Evolutionary conservation across 176 grass and related monocot species (phyloP).

Genomic region (Oryza meridionalis): DNA sequence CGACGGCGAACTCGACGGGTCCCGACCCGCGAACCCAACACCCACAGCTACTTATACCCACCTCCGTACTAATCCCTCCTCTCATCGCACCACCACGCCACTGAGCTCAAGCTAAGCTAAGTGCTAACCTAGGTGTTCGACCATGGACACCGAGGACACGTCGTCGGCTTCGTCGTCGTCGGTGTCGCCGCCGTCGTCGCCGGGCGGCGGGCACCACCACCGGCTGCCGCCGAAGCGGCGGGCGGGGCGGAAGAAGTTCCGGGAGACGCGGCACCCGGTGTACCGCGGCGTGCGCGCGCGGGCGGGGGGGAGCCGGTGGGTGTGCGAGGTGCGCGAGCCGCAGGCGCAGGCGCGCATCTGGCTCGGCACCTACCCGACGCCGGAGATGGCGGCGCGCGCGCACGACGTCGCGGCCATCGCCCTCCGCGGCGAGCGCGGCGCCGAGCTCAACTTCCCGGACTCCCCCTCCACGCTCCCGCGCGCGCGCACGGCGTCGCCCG

Average conservation of each 20-base stretch:
- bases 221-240: constrained; percentile 30
- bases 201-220: no score
- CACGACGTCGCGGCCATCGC: constrained; percentile 65
- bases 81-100: neutral
- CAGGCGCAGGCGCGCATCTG: constrained; percentile 58
- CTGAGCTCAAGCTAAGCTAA: neutral
- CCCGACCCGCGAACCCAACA: neutral
- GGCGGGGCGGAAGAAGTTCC: constrained; percentile 51
- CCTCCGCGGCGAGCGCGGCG: constrained; percentile 16
- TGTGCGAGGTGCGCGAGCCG: constrained; percentile 74
- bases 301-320: constrained; percentile 49
- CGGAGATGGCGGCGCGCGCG: constrained; percentile 70
- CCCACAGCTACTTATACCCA: neutral
- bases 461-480: constrained; percentile 29
- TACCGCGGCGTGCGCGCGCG: constrained; percentile 49
- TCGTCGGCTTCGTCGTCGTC: neutral
- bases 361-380: constrained; percentile 69
- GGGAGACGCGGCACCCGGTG: constrained; percentile 51
- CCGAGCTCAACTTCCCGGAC: constrained; percentile 50
- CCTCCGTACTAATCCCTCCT: neutral
- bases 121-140: neutral
- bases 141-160: constrained; percentile 21
- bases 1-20: constrained; percentile 26
- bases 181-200: neutral
- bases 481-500: neutral